phyloP scores from a whole-genome alignment of 2,329 filamentous ascomycete genomes.

The Colletotrichum sp. region DNA sequence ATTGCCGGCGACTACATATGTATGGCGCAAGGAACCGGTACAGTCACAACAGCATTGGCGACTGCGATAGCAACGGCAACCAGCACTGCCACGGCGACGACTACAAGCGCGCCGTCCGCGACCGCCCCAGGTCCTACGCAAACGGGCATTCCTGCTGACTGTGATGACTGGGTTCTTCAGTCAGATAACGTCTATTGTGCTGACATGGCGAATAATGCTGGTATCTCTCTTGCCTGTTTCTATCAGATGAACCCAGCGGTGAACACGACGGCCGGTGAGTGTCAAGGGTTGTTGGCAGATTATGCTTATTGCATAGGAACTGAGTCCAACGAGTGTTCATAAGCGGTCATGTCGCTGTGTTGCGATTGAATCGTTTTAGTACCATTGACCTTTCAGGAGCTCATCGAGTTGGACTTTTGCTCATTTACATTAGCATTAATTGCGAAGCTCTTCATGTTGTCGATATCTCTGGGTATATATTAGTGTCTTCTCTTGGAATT shows the following conservation, averaged over 20 bases:
- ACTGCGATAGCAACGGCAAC: background rate
- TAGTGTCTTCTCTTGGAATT: background rate
- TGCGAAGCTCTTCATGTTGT: rapidly evolving
- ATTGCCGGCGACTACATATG: background rate
- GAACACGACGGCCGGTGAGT: background rate
- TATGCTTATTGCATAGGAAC: background rate
- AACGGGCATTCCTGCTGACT: background rate
- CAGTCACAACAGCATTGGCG: background rate
- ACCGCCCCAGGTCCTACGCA: background rate
- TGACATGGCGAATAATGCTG: background rate
- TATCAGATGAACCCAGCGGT: background rate
- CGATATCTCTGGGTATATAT: background rate
- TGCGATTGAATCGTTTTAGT: background rate
- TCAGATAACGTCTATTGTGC: background rate
- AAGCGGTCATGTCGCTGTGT: background rate
- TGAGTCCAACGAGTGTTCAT: background rate
- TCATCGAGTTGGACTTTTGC: background rate
- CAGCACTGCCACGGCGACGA: background rate
- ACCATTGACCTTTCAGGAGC: background rate
- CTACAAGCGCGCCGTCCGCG: background rate
- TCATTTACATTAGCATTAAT: background rate
- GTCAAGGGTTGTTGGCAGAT: background rate
- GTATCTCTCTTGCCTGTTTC: background rate
- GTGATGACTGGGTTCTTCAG: background rate
- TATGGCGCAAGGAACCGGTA: background rate